These are phyloP conservation scores for Aspergillus mulundensis DNA, from an alignment of 495 filamentous ascomycete genomes.

Conservation along the genomic window DNA sequence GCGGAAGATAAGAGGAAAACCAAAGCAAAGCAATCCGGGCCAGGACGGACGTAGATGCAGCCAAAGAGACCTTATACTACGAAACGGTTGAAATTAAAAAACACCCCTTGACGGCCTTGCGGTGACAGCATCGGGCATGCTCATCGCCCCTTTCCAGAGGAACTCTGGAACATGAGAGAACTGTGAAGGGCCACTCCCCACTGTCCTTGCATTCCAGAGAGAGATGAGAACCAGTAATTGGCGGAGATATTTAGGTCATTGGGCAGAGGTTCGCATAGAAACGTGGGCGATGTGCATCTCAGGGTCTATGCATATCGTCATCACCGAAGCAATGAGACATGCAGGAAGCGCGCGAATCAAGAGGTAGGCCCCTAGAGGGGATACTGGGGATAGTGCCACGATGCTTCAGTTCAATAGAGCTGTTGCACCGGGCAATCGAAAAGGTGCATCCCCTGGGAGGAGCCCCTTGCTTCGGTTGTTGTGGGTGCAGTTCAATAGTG, in stretches of 20 bases:
- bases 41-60: conserved; percentile 4
- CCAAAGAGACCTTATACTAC: conserved; percentile 22
- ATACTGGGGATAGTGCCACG: conserved; percentile 13
- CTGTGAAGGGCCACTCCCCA: conserved; percentile 19
- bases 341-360: conserved; percentile 14
- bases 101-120: conserved; percentile 22
- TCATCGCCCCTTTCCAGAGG: conserved; percentile 23
- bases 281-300: conserved; percentile 24
- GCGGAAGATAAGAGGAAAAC: conserved; percentile 2
- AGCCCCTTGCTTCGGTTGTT: conserved; percentile 27
- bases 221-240: conserved; percentile 13
- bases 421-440: conserved; percentile 27
- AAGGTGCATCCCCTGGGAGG: conserved; percentile 18
- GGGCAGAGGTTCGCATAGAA: conserved; percentile 18
- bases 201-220: conserved; percentile 32
- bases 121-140: conserved; percentile 20
- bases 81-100: background rate
- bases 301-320: conserved; percentile 21
- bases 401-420: conserved; percentile 10
- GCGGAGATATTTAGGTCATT: conserved; percentile 13
- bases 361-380: conserved; percentile 13
- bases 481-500: conserved; percentile 14
- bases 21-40: conserved; percentile 7
- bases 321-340: conserved; percentile 24
- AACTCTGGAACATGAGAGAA: conserved; percentile 22